Evolutionary conservation across 2,329 filamentous ascomycete species (phyloP).

Genomic region (Thyridium curvatum): DNA sequence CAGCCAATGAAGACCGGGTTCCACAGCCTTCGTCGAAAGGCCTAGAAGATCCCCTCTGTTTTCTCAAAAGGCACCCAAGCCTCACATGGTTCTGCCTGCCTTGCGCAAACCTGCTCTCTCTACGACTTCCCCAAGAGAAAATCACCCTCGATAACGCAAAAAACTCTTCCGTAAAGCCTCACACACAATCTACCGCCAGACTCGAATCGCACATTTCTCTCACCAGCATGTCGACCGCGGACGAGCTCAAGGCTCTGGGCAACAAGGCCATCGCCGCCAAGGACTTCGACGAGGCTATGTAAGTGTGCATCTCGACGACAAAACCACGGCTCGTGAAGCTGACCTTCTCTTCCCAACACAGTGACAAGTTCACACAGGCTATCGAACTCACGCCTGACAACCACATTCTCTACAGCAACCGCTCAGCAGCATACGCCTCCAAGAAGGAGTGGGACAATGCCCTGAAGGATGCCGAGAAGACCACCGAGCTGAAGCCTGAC

Average conservation of each 20-base stretch:
- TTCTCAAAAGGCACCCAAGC: conserved; percentile 1
- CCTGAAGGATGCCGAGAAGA: conserved; percentile 85
- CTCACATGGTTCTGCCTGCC: background rate
- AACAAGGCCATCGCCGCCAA: conserved; percentile 98
- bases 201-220: background rate
- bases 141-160: background rate
- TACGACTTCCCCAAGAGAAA: background rate
- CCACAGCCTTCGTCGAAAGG: conserved; percentile 13
- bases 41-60: conserved; percentile 11
- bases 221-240: conserved; percentile 49
- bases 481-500: conserved; percentile 89
- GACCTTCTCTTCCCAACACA: conserved; percentile 27
- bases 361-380: conserved; percentile 89
- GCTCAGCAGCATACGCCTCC: conserved; percentile 84
- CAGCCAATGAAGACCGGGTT: conserved; percentile 7
- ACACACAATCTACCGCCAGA: background rate
- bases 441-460: conserved; percentile 83
- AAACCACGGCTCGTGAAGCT: conserved; percentile 8
- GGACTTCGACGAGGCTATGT: conserved; percentile 95
- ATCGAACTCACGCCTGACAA: conserved; percentile 84
- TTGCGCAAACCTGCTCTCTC: background rate
- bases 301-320: conserved; percentile 33
- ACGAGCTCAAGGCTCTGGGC: conserved; percentile 91
- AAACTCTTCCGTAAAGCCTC: background rate
- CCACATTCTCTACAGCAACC: conserved; percentile 97